phyloP scores from a whole-genome alignment of 805 yeast genomes.

The Sugiyamaella americana region DNA sequence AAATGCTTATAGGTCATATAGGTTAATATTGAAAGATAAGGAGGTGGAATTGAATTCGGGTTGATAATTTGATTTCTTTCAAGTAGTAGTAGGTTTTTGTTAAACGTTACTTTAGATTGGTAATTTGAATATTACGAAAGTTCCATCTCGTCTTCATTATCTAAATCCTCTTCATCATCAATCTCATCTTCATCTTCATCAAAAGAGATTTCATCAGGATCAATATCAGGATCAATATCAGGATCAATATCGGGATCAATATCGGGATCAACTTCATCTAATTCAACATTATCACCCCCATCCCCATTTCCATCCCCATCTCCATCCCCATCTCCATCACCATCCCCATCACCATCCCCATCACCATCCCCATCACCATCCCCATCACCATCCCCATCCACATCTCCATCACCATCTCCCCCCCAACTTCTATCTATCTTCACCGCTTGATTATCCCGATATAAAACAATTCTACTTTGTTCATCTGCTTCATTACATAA shows the following conservation, averaged over 20 bases:
- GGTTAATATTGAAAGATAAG: too few relatives aligned
- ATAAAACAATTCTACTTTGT: constrained; percentile 1
- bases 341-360: too few relatives aligned
- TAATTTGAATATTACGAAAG: too few relatives aligned
- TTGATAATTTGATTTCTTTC: too few relatives aligned
- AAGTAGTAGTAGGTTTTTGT: too few relatives aligned
- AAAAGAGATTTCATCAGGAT: too few relatives aligned
- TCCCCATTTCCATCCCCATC: constrained; percentile 32
- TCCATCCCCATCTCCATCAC: too few relatives aligned
- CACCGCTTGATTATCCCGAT: not conserved
- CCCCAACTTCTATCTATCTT: not conserved
- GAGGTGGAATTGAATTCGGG: too few relatives aligned
- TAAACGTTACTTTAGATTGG: too few relatives aligned
- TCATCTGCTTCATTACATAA: constrained; percentile 25
- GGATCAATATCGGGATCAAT: not conserved
- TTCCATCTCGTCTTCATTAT: too few relatives aligned
- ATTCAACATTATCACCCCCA: constrained; percentile 47
- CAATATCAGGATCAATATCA: not conserved
- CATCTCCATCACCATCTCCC: constrained; percentile 1
- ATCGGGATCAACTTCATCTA: not conserved
- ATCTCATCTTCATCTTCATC: not conserved
- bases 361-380: constrained; percentile 4
- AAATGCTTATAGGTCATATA: too few relatives aligned
- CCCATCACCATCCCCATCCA: not conserved
- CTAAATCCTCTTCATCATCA: not conserved